These are phyloP conservation scores for Hibiscus mutabilis DNA, from an alignment of 345 rosid genomes.

Conservation along the genomic window DNA sequence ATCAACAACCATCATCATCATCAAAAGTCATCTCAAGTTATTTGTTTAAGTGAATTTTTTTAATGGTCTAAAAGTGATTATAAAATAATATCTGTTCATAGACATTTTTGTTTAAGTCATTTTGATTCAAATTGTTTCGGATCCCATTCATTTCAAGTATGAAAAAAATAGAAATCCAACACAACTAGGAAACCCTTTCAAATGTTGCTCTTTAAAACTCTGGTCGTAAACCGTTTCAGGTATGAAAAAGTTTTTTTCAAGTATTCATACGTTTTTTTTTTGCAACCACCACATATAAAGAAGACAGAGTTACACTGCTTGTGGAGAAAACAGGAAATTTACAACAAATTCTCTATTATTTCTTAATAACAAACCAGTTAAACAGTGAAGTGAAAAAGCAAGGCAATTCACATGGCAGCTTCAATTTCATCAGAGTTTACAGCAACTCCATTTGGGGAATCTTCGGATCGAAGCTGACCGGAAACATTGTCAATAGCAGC, in stretches of 20 bases:
- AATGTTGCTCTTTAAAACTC: neutral
- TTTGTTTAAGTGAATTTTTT: too few species aligned
- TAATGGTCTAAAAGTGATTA: too few species aligned
- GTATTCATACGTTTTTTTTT: neutral
- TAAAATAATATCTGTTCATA: too few species aligned
- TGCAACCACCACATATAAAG: neutral
- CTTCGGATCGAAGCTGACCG: conserved; percentile 62
- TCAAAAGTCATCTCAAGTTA: too few species aligned
- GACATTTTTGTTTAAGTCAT: too few species aligned
- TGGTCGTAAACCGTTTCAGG: neutral
- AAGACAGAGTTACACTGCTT: neutral
- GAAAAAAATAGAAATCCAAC: neutral
- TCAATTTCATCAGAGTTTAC: conserved; percentile 55
- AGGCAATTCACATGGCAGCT: conserved; percentile 36
- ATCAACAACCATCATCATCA: too few species aligned
- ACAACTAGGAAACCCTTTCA: neutral
- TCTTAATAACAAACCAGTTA: conserved; percentile 9
- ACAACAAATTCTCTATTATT: conserved; percentile 21
- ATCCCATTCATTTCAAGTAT: too few species aligned
- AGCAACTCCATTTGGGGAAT: conserved; percentile 50
- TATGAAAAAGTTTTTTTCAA: neutral
- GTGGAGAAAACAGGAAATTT: neutral
- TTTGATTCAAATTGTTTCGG: too few species aligned
- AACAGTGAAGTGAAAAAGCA: neutral
- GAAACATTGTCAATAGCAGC: conserved; percentile 82